Percentiles rank a stretch among this genome's conserved stretches.
Conservation (phyloP, 2,329 filamentous ascomycete species). For the Sarocladiaceae sp. region DNA sequence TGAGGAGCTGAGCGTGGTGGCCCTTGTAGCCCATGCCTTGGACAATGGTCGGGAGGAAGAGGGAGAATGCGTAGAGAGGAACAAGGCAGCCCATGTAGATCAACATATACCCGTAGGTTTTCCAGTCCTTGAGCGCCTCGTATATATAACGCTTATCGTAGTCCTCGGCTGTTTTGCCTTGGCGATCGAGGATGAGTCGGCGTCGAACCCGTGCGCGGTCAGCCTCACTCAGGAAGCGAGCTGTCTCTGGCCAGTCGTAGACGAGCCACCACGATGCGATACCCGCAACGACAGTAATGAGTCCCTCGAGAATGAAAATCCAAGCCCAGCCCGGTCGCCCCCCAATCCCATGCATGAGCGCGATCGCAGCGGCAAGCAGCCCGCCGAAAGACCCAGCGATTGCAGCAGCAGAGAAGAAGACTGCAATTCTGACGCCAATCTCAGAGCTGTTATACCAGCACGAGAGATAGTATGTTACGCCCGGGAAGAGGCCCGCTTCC, state of each 20-base stretch:
- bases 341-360: conserved; percentile 36
- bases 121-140: conserved; percentile 21
- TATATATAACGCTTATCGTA: conserved; percentile 29
- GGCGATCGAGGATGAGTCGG: conserved; percentile 18
- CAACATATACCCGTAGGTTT: conserved; percentile 27
- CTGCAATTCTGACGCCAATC: conserved; percentile 70
- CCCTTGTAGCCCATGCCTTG: conserved; percentile 28
- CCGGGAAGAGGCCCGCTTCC: conserved; percentile 63
- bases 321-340: conserved; percentile 40
- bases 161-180: conserved; percentile 25
- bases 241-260: conserved; percentile 30
- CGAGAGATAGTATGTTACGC: conserved; percentile 64
- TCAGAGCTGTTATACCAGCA: conserved; percentile 78
- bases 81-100: conserved; percentile 16
- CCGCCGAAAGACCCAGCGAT: conserved; percentile 59
- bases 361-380: conserved; percentile 49
- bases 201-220: conserved; percentile 29
- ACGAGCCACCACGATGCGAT: conserved; percentile 26
- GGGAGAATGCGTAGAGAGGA: conserved; percentile 29
- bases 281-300: conserved; percentile 24
- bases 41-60: conserved; percentile 31
- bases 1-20: conserved; percentile 29
- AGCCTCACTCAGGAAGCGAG: conserved; percentile 25
- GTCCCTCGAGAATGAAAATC: conserved; percentile 55
- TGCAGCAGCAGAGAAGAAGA: conserved; percentile 56